phyloP scores from a whole-genome alignment of 2,329 filamentous ascomycete genomes.

The Neofusicoccum laricinum region DNA sequence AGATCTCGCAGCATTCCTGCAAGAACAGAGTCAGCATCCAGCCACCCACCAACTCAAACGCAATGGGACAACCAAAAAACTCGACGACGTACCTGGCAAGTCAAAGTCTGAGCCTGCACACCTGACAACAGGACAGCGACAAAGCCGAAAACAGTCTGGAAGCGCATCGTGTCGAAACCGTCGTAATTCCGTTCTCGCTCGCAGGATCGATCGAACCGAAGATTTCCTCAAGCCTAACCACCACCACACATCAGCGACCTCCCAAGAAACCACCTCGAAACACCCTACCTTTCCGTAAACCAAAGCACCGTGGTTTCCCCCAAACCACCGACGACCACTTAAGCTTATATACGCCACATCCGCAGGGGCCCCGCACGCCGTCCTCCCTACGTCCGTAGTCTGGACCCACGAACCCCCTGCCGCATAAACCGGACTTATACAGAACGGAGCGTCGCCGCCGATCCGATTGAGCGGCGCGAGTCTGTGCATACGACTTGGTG shows the following conservation, averaged over 20 bases:
- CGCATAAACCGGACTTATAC: too few relatives aligned
- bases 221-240: too few relatives aligned
- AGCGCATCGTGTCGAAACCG: not conserved
- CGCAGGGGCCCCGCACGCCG: not conserved
- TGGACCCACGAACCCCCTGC: too few relatives aligned
- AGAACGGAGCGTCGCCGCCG: too few relatives aligned
- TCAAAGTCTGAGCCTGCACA: not conserved
- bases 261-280: not conserved
- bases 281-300: too few relatives aligned
- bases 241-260: not conserved
- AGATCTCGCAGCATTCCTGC: not conserved
- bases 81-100: not conserved
- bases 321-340: not conserved
- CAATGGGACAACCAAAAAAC: not conserved
- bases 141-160: not conserved
- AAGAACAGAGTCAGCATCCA: not conserved
- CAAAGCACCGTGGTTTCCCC: not conserved
- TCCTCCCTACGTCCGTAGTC: too few relatives aligned
- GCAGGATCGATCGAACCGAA: not conserved
- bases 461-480: too few relatives aligned
- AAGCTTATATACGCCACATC: slow-evolving; percentile 7
- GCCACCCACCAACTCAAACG: too few relatives aligned
- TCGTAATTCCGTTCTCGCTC: too few relatives aligned
- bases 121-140: not conserved
- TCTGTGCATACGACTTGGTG: too few relatives aligned